phyloP scores from a whole-genome alignment of 1,139 yeast genomes.

The Diutina neorugosa region DNA sequence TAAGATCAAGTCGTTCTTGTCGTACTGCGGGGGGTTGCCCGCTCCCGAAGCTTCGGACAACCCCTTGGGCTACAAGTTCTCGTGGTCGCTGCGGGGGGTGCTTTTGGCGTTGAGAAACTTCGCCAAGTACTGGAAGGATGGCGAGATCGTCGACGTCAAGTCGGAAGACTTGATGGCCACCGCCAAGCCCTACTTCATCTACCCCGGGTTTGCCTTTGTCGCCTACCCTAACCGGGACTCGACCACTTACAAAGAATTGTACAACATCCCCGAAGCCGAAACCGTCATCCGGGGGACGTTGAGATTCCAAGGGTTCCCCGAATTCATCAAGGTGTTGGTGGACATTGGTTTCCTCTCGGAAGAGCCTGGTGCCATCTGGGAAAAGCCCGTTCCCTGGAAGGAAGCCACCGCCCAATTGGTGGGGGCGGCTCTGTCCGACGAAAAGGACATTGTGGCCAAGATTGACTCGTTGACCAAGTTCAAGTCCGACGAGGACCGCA shows the following conservation, averaged over 20 bases:
- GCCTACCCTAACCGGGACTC: conserved; percentile 98
- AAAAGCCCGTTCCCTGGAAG: conserved; percentile 50
- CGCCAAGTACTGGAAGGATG: conserved; percentile 83
- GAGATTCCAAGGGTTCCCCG: conserved; percentile 98
- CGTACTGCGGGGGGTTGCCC: conserved; percentile 98
- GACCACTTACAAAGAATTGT: conserved; percentile 82
- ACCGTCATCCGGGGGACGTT: conserved; percentile 94
- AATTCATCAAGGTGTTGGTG: conserved; percentile 87
- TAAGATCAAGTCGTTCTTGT: conserved; percentile 82
- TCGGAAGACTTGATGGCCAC: conserved; percentile 92
- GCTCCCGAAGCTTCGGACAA: conserved; percentile 96
- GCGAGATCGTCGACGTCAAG: conserved; percentile 63
- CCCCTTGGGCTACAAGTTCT: conserved; percentile 96
- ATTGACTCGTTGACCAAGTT: conserved; percentile 71
- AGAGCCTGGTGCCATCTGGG: conserved; percentile 32
- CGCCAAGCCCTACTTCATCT: conserved; percentile 90
- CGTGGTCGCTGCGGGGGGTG: conserved; percentile 98
- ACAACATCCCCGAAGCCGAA: conserved; percentile 93
- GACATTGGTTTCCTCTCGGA: conserved; percentile 90
- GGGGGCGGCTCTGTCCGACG: conserved; percentile 59
- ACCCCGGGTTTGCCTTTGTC: conserved; percentile 91
- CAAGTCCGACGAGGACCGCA: conserved; percentile 72
- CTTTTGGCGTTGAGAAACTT: conserved; percentile 87
- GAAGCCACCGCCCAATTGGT: conserved; percentile 70
- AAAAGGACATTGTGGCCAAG: conserved; percentile 62